Evolutionary conservation across 139 green algal species (phyloP), one percentile per base, ranked within the genome.

Genomic region (Chlamydomonas schloesseri): DNA sequence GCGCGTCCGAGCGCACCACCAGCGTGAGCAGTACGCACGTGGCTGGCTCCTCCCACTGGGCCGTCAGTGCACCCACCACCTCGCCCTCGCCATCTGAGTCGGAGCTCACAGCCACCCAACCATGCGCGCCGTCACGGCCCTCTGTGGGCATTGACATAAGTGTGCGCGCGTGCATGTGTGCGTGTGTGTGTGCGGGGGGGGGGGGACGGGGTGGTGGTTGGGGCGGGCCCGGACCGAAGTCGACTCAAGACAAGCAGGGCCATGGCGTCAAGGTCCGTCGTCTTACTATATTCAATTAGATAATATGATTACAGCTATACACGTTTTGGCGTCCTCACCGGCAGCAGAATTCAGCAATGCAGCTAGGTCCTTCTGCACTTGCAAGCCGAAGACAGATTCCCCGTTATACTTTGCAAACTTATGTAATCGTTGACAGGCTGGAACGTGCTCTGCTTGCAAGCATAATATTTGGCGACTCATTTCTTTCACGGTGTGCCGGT

Each of bases 321-420:
- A n/a, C n/a, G n/a, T n/a, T n/a, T n/a, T 8, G 5, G 42, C 42
- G 42, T 8, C 8, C 42, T 50, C 8, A 50, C 76, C 60, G 4
- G 21, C 36, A 10, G 76, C 76, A 3, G 47, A 46, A 0, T 73
- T 0, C 5, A 72, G 60, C 42, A 83, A 29, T 11, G 62, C 76
- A 1, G 28, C 36, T 1, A 83, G 29, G 26, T 33, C 50, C 1
- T 24, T 17, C 28, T 70, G 75, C 13, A 42, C 70, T 2, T 83
- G 26, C 3, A 2, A 37, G 21, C 57, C n/a, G 29, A 83, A 83
- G 0, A 83, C 23, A 28, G 31, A n/a, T 37, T 83, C 36, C 5
- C 76, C 76, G 23, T 83, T 37, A 3, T 60, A n/a, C 28, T 83
- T 83, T 9, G 76, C 76, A n/a, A 65, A 83, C 20, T 73, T 73